A percentile compares a stretch with the other conserved stretches of the same genome.
These are phyloP conservation scores for Xanthoparmelia taractica DNA, from an alignment of 495 filamentous ascomycete species.

Conservation along the genomic window DNA sequence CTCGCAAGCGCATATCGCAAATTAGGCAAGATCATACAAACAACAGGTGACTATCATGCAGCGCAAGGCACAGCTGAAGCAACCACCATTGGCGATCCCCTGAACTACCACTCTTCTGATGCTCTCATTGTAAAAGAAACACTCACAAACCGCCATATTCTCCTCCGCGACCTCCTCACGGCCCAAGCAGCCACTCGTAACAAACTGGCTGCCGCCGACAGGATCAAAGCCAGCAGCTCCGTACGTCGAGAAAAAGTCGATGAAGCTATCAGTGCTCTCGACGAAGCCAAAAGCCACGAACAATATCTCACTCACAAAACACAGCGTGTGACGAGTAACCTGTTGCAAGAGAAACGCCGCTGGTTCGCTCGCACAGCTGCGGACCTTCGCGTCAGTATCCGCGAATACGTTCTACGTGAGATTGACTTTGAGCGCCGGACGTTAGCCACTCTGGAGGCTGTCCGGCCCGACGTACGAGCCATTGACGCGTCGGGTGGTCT, in stretches of 20 bases:
- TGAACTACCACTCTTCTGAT: constrained; percentile 91
- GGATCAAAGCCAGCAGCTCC: constrained; percentile 72
- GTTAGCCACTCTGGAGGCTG: constrained; percentile 82
- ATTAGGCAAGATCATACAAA: constrained; percentile 86
- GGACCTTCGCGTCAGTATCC: constrained; percentile 70
- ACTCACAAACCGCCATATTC: constrained; percentile 94
- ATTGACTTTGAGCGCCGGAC: constrained; percentile 94
- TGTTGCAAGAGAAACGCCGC: constrained; percentile 77
- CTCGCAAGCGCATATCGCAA: constrained; percentile 88
- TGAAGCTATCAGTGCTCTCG: constrained; percentile 80
- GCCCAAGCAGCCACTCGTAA: constrained; percentile 73
- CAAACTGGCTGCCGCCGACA: constrained; percentile 76
- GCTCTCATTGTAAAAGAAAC: constrained; percentile 99
- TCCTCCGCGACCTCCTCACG: constrained; percentile 88
- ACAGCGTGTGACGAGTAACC: constrained; percentile 76
- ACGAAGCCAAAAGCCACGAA: constrained; percentile 78
- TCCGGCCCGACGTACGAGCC: constrained; percentile 83
- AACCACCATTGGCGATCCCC: constrained; percentile 85
- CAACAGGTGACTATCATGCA: constrained; percentile 90
- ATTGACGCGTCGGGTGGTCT: constrained; percentile 89
- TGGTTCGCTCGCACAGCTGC: constrained; percentile 85
- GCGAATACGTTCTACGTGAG: constrained; percentile 87
- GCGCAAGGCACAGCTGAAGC: constrained; percentile 96
- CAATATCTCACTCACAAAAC: constrained; percentile 72
- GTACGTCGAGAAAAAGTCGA: constrained; percentile 92